A percentile compares a stretch with the other conserved stretches of the same genome.
Conservation (phyloP, 371 early-diverging fungal species). For the Furculomyces boomerangus region DNA sequence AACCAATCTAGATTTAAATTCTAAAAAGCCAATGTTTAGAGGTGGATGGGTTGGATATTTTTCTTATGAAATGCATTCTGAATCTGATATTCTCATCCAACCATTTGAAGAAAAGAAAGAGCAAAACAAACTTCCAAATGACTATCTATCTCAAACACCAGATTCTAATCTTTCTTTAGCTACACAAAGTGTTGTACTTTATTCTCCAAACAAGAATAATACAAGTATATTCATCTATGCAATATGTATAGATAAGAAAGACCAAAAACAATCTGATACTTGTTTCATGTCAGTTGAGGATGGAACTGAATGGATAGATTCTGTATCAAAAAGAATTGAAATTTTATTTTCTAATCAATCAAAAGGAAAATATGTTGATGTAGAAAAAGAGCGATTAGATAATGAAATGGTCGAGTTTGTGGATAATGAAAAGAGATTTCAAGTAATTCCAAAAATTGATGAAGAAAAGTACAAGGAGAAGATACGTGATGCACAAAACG, state of each 20-base stretch:
- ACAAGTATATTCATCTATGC: not conserved
- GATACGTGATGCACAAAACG: conserved; percentile 37
- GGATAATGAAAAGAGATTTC: not conserved
- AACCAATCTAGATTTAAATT: not conserved
- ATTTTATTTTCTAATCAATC: too few species aligned
- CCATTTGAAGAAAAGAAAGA: not conserved
- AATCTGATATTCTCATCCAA: conserved; percentile 1
- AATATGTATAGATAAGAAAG: not conserved
- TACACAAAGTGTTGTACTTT: not conserved
- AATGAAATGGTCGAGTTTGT: not conserved
- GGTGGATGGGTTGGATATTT: conserved; percentile 82
- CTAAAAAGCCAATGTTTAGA: conserved; percentile 2
- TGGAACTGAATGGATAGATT: too few species aligned
- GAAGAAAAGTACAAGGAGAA: conserved; percentile 35
- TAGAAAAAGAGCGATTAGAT: not conserved
- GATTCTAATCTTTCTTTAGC: not conserved
- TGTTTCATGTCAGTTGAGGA: too few species aligned
- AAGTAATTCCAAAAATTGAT: not conserved
- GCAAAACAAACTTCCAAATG: not conserved
- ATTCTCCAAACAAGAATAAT: not conserved
- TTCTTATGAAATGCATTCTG: conserved; percentile 81
- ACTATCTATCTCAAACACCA: not conserved
- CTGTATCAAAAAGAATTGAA: too few species aligned
- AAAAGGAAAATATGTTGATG: not conserved
- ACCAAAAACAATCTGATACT: not conserved